Base-by-base conservation (phyloP, 352 stramenopile species). In the Phytophthora boehmeriae region DNA sequence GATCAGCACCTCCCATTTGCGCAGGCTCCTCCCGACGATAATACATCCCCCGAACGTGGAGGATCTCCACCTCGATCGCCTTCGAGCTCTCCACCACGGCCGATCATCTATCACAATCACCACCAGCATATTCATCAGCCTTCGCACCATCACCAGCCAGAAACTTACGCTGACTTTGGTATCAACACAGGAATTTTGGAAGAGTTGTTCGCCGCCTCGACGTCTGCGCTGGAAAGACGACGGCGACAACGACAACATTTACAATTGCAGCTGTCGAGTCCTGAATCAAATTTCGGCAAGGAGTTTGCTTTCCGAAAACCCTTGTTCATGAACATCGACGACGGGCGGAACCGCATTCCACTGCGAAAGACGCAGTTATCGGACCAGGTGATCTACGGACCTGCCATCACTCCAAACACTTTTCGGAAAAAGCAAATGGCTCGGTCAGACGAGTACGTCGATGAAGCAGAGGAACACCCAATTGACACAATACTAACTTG, bases 351-450 rank as follows among this genome's bases (percentile, higher is more conserved):
- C 34, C 80, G 76, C 22, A 87, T 90, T 44, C 81, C 79, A 10
- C 68, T 90, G 30, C 72, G 81, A 19, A 66, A 79, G 17, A 55
- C 70, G 0, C 62, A 69, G 22, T 64, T 89, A 3, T 88, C 78
- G 0, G 76, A 90, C 38, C 76, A 86, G 22, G 75, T 90, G 19
- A 71, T 90, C 4, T 90, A 90, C 54, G 81, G 78, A 0, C 81
- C 81, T 2, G 73, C 75, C 23, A 86, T 90, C 66, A 87, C 80
- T 42, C 78, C 75, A 4, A 68, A 76, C 28, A 61, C 76, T 5
- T 55, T 74, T 39, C 53, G 66, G 22, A 74, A 68, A 23, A 71
- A 68, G 44, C 28, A 38, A 14, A 16, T 51, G 28, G 22, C 17
- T 4, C 43, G 43, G 8, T 17, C 42, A 19, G 45, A 74, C 13